Evolutionary conservation across 2,329 filamentous ascomycete species (phyloP), one percentile per base, ranked within the genome.

Genomic region (Cyphellophora attinorum): DNA sequence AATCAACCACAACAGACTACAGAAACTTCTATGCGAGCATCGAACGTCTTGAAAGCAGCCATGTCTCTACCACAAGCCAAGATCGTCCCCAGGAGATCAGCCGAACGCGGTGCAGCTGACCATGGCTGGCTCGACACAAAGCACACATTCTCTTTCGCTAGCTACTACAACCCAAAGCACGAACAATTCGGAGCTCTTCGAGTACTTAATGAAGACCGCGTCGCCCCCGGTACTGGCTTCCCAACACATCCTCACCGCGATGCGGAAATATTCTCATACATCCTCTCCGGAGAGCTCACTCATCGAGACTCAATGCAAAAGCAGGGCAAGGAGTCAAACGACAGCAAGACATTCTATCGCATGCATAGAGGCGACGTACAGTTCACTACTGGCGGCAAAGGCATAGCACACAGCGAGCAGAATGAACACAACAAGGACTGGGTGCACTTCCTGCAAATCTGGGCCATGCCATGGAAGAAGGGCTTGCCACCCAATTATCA

Each of bases 221-320:
- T 93, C 19, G 72, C 75, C 50, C 64, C 78, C 17, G 72, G 75
- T 40, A 76, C 71, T 6, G 85, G 85, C 4, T 93, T 93, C 61
- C 84, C 85, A 3, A 86, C 83, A 0, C 86, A 93, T 55, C 77
- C 77, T 16, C 86, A 93, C 59, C 74, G 80, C 44, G 82, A 93
- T 57, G 88, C 85, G 57, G 82, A 93, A 59, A 93, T 93, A 61
- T 93, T 89, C 69, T 79, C 72, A 53, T 91, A 93, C 61, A 80
- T 93, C 51, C 67, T 93, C n/a, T 75, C 68, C 30, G 85, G 86
- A 44, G 83, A 89, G 60, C 72, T 93, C 43, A 89, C 86, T 31
- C 86, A 93, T 64, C 79, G 85, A 31, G 85, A 93, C 61, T 82
- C 75, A 41, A 88, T 93, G 79, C 73, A 84, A 48, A 74, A 74